phyloP scores from a whole-genome alignment of 1,284 basidiomycete species.

The Irpex sp. region DNA sequence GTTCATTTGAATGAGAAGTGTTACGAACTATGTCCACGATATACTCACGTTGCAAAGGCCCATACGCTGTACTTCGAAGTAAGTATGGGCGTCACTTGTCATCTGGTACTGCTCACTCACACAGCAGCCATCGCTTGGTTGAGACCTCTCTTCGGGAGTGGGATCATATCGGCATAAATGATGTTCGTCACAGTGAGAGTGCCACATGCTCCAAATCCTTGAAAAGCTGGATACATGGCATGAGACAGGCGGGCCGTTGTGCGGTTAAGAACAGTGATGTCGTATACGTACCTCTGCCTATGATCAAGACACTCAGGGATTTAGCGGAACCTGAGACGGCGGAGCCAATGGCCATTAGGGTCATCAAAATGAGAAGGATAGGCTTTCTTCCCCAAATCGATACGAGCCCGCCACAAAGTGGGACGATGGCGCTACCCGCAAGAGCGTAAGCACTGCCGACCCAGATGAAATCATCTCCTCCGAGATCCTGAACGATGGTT shows the following conservation, averaged over 20 bases:
- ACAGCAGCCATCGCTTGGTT: not conserved
- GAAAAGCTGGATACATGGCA: not conserved
- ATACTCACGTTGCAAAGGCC: not conserved
- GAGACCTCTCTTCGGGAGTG: constrained; percentile 1
- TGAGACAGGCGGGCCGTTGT: not conserved
- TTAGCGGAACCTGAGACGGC: constrained; percentile 2
- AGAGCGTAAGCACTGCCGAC: constrained; percentile 5
- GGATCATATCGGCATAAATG: constrained; percentile 5
- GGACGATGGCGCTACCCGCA: constrained; percentile 3
- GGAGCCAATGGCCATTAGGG: constrained; percentile 3
- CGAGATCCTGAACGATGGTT: constrained; percentile 3
- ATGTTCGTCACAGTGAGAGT: not conserved
- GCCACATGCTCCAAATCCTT: constrained; percentile 3
- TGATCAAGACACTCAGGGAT: constrained; percentile 2
- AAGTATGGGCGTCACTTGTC: not conserved
- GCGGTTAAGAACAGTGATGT: not conserved
- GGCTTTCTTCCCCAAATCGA: constrained; percentile 3
- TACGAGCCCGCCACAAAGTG: not conserved
- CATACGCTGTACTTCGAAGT: constrained; percentile 1
- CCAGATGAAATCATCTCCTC: constrained; percentile 9
- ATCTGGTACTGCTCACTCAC: not conserved
- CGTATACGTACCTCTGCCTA: not conserved
- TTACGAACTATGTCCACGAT: not conserved
- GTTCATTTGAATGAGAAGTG: not conserved
- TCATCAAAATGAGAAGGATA: not conserved